Base-by-base conservation (phyloP, 2,329 filamentous ascomycete genomes). In the Colletotrichum graminicola region DNA sequence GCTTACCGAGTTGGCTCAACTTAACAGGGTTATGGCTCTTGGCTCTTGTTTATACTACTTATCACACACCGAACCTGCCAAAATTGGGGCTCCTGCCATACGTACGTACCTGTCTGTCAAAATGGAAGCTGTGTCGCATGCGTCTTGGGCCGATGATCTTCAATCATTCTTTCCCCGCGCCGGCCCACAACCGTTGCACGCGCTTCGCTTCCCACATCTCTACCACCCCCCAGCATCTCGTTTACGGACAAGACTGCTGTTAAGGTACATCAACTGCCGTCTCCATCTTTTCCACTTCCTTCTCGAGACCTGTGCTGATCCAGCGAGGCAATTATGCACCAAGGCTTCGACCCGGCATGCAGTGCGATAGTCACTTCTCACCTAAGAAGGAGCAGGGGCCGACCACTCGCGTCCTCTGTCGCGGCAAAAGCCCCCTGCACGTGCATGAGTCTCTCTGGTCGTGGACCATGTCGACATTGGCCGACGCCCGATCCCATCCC, bases 151-250 rank as follows among this genome's bases (percentile, higher is more conserved):
- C 32, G 45, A 63, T 60, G 52, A 68, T 71, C 59, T 32, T 63
- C 65, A 60, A 55, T 43, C 54, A n/a, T 49, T 29, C 52, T 29
- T 62, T 59, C 56, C 64, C 64, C 57, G 62, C 45, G 57, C 57
- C 63, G 63, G 43, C 51, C 3, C 47, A 62, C 36, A 52, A 67
- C 52, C 59, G 65, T 71, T 52, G 59, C 65, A 71, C 59, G 68
- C 68, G 68, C 68, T 68, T 71, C 68, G 65, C 68, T 60, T 71
- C 59, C 57, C 65, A 52, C 68, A 63, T 63, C 51, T 23, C 68
- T 71, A 41, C 64, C 52, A 67, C 64, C 68, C 65, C 59, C 49
- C 59, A 41, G 59, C 52, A 29, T 67, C 66, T 54, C 57, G 34
- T 60, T 47, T 43, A 55, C 59, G 61, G 11, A 43, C 52, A 7